These are phyloP conservation scores for Picea mariana DNA, from an alignment of 83 land plant genomes.

Conservation along the genomic window DNA sequence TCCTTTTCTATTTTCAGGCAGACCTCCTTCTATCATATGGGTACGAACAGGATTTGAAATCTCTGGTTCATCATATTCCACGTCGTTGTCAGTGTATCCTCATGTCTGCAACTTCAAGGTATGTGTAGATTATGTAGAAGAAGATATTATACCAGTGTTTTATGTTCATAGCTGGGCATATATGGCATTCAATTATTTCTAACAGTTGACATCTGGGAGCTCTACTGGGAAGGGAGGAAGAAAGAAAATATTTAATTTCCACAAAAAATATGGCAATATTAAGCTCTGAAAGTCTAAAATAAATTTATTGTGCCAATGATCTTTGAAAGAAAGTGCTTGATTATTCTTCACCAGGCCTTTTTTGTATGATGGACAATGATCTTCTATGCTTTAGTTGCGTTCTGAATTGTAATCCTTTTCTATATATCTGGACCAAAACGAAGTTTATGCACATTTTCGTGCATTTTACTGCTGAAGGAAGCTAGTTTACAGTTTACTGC, in stretches of 20 bases:
- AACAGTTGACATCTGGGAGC: not conserved
- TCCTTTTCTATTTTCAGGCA: constrained; percentile 41
- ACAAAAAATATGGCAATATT: not conserved
- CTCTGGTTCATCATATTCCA: constrained; percentile 73
- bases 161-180: not conserved
- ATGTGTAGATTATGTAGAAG: constrained; percentile 2
- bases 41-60: constrained; percentile 88
- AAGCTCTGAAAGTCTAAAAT: not conserved
- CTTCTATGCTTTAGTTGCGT: not conserved
- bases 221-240: not conserved
- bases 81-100: constrained; percentile 89
- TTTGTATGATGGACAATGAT: not conserved
- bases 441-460: not conserved
- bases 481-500: too few species aligned
- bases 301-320: not conserved
- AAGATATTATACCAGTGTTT: not conserved
- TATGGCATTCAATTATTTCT: not conserved
- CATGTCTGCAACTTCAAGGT: constrained; percentile 98
- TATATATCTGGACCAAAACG: not conserved
- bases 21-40: constrained; percentile 94
- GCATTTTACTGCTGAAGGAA: too few species aligned
- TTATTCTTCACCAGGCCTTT: not conserved
- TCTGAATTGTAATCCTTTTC: not conserved
- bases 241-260: not conserved
- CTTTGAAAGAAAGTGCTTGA: not conserved